Evolutionary conservation across 2,329 filamentous ascomycete species (phyloP).

Genomic region (Elsinoe arachidis): DNA sequence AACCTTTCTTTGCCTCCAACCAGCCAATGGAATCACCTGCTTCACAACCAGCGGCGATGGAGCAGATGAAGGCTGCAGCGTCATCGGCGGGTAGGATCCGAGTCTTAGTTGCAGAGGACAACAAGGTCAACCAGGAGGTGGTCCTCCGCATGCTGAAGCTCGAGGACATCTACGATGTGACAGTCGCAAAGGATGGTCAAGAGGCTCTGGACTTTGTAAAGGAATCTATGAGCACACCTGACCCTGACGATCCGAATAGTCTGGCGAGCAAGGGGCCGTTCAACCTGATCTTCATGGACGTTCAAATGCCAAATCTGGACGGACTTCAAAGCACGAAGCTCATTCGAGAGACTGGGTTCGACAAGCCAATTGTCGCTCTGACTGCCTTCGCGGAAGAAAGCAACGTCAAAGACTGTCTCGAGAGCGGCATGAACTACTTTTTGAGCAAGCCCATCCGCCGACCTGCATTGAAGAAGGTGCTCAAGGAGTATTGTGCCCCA

Average conservation of each 20-base stretch:
- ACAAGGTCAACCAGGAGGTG: conserved; percentile 56
- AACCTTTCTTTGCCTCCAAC: conserved; percentile 63
- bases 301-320: conserved; percentile 87
- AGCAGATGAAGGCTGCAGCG: conserved; percentile 55
- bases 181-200: conserved; percentile 59
- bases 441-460: conserved; percentile 65
- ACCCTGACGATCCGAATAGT: conserved; percentile 9
- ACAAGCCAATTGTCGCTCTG: conserved; percentile 78
- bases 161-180: conserved; percentile 77
- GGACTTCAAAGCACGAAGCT: conserved; percentile 77
- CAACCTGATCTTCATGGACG: conserved; percentile 92
- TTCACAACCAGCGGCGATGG: conserved; percentile 57
- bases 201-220: conserved; percentile 83
- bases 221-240: conserved; percentile 52
- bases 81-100: conserved; percentile 55
- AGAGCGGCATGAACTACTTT: conserved; percentile 89
- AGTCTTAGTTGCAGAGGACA: conserved; percentile 79
- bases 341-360: conserved; percentile 80
- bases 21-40: conserved; percentile 43
- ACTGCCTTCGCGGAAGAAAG: conserved; percentile 87
- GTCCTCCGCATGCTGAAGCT: conserved; percentile 59
- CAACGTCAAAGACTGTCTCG: conserved; percentile 58
- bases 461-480: conserved; percentile 76
- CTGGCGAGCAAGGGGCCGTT: conserved; percentile 52
- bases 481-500: conserved; percentile 71